Evolutionary conservation across 2,329 filamentous ascomycete genomes (phyloP), one percentile per base, ranked within the genome.

Genomic region (Lachnellula hyalina): DNA sequence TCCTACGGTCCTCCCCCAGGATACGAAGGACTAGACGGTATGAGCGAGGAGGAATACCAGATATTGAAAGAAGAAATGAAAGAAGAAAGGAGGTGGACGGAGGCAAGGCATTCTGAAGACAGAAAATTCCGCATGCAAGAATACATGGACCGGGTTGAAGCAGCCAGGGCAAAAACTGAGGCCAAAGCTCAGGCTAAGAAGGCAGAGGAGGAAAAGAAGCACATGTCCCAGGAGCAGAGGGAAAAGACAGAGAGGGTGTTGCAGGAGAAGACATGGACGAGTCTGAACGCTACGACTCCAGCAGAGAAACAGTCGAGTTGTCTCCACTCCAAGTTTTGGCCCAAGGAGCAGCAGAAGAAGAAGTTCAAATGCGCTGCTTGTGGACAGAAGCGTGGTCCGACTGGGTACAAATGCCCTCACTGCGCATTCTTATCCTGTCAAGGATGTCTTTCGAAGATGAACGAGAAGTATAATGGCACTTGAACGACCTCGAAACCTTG

Each of bases 361-460:
- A 64, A 64, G 49, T 53, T 59, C 21, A 63, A 60, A 41, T 64
- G 62, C 17, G 49, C 32, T 5, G 46, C 11, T 7, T 64, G 61
- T 46, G 46, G 34, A 3, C 52, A 62, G 50, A 61, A 60, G 56
- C 51, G 59, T 5, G 57, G 56, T 5, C 53, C 57, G 49, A 53
- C 44, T 11, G 50, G 41, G 2, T 62, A 53, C 38, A 60, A 53
- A 25, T 64, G 61, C 35, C 61, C 58, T 12, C 46, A 58, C 32
- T 64, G 62, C 32, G 32, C 54, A 11, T 23, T 61, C 35, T 3
- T 54, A 1, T 32, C 52, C 28, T 62, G 59, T 36, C 59, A 63
- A 32, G 17, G 44, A 2, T 62, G 61, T 44, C n/a, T 58, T 38
- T 38, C 36, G n/a, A 38, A n/a, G 12, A n/a, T 38, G n/a, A 38